phyloP scores from a whole-genome alignment of 768 basidiomycete genomes.

The Fomitopsis serialis region DNA sequence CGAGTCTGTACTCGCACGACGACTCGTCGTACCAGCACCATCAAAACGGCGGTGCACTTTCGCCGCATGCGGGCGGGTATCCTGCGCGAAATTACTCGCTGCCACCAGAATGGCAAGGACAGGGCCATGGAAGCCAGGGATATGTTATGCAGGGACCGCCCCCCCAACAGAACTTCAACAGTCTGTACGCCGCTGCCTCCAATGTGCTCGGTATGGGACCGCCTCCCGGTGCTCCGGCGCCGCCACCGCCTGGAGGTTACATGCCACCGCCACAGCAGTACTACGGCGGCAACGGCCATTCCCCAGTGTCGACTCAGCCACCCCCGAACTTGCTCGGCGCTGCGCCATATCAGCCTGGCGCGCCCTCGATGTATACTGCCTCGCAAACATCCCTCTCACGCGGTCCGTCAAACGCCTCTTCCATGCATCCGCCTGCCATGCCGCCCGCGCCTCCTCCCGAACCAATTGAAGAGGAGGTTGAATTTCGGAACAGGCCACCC shows the following conservation, averaged over 20 bases:
- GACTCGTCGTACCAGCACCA: constrained; percentile 19
- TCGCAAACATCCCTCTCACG: constrained; percentile 9
- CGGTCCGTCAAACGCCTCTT: constrained; percentile 10
- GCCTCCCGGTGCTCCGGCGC: constrained; percentile 35
- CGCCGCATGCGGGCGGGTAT: constrained; percentile 3
- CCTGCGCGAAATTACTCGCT: constrained; percentile 7
- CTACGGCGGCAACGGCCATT: constrained; percentile 6
- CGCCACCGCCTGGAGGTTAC: constrained; percentile 11
- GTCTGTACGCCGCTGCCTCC: constrained; percentile 70
- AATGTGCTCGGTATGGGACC: constrained; percentile 76
- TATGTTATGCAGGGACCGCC: constrained; percentile 8
- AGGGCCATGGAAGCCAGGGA: constrained; percentile 9
- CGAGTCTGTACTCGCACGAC: constrained; percentile 34
- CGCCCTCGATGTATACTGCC: constrained; percentile 15
- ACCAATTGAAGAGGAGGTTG: constrained; percentile 27
- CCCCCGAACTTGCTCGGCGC: constrained; percentile 11
- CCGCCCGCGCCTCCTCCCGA: constrained; percentile 3
- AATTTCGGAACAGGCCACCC: constrained; percentile 53
- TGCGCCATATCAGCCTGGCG: constrained; percentile 12
- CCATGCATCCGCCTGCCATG: constrained; percentile 4
- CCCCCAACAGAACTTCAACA: constrained; percentile 35
- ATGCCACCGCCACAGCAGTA: constrained; percentile 8
- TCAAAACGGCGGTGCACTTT: constrained; percentile 20
- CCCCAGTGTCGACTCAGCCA: constrained; percentile 11
- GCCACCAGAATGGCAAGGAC: constrained; percentile 8